Conservation (phyloP, 2,329 filamentous ascomycete species). For the Bipolaris sorokiniana region DNA sequence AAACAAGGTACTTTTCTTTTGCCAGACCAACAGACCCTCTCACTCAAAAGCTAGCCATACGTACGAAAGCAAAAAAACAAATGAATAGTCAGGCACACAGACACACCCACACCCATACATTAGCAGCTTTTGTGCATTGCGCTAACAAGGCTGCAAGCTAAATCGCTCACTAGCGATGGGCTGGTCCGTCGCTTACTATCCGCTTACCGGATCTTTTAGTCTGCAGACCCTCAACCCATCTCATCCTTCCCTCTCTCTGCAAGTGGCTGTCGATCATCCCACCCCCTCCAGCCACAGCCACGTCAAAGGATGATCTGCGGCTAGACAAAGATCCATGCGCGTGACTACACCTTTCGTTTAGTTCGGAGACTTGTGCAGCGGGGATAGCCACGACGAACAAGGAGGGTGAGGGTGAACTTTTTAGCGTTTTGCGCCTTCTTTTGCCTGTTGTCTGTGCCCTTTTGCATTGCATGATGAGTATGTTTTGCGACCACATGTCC, state of each 20-base stretch:
- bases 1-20: not conserved
- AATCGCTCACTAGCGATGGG: not conserved
- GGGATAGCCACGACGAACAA: not conserved
- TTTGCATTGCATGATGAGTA: not conserved
- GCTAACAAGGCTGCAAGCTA: not conserved
- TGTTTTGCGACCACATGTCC: not conserved
- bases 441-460: not conserved
- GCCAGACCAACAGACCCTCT: not conserved
- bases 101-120: not conserved
- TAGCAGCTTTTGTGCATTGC: not conserved
- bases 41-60: not conserved
- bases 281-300: not conserved
- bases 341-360: not conserved
- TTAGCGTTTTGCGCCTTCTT: not conserved
- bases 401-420: slow-evolving; percentile 1
- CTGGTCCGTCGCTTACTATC: not conserved
- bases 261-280: slow-evolving; percentile 12
- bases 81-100: not conserved
- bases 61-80: not conserved
- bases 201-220: not conserved
- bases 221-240: slow-evolving; percentile 31
- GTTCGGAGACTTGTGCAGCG: slow-evolving; percentile 1
- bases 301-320: not conserved
- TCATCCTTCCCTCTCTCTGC: slow-evolving; percentile 35
- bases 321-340: not conserved